Base-by-base conservation (phyloP, 2,329 filamentous ascomycete species). In the Botrytis pseudocinerea region DNA sequence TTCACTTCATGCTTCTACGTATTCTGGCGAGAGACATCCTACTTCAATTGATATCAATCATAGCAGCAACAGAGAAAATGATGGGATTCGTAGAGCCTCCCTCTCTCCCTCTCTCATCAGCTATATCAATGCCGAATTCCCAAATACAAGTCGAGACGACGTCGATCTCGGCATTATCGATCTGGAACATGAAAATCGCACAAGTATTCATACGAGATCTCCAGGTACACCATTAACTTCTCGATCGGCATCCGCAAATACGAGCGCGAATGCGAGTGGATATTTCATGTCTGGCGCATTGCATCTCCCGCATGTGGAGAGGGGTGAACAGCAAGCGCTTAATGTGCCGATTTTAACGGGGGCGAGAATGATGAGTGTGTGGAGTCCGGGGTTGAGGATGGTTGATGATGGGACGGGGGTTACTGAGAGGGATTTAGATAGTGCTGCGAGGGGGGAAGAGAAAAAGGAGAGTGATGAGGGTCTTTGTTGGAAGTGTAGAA, bases 401-500 rank as follows among this genome's bases (percentile, higher is more conserved):
- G 54, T 6, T 40, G 38, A 18, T 16, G 42, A 28, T 12, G 38
- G 46, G 9, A 51, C 20, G 32, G 44, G 42, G 9, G 46, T 18
- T 62, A 42, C 32, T 2, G 25, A 40, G 12, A 10, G 8, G 10
- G 48, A 14, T 22, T 22, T 2, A 1, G 38, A 25, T 14, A 16
- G 35, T 32, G 25, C 16, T 18, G 35, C 1, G 10, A 54, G 48
- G 44, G 22, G 3, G 5, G 48, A 57, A 5, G n/a, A 16, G 5
- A 42, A 22, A 28, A 48, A 25, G 1, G 35, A 44, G 9, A 1
- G 5, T 3, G 65, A 69, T n/a, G 48, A 57, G 10, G 1, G 35
- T 25, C 22, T 59, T 48, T 79, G 78, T 64, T 80, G 79, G 78
- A 79, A 76, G 73, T 79, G 79, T 48, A 73, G 66, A 12, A 4